Conservation (phyloP, 345 rosid genomes). For the Xanthoceras sorbifolium region DNA sequence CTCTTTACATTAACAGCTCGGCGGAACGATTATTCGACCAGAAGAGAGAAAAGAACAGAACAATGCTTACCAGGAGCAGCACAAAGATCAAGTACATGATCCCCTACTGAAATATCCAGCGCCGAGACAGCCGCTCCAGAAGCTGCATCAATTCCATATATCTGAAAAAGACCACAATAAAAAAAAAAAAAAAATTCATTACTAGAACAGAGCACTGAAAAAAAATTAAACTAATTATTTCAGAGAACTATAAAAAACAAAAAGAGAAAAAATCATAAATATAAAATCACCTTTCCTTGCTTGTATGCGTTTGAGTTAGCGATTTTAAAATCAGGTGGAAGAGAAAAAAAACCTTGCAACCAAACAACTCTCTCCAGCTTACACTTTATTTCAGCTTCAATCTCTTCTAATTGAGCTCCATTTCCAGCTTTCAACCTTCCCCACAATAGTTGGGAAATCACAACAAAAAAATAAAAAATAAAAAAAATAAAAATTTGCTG, state of each 20-base stretch:
- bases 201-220: background rate
- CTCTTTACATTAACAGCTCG: background rate
- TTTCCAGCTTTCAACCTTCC: conserved; percentile 75
- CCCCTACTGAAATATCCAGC: conserved; percentile 65
- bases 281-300: conserved; percentile 63
- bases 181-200: background rate
- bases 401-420: conserved; percentile 50
- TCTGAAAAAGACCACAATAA: conserved; percentile 37
- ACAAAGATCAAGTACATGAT: conserved; percentile 92
- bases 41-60: background rate
- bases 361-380: conserved; percentile 66
- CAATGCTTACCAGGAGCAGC: conserved; percentile 76
- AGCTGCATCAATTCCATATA: conserved; percentile 94
- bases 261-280: background rate
- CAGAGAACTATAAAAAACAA: background rate
- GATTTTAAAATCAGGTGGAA: conserved; percentile 70
- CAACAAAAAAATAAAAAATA: conserved; percentile 8
- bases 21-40: background rate
- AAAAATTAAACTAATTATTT: background rate
- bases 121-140: conserved; percentile 90
- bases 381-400: conserved; percentile 70
- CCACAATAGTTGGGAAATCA: background rate
- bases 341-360: conserved; percentile 77
- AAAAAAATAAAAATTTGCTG: background rate
- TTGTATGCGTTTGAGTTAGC: conserved; percentile 69